phyloP scores from a whole-genome alignment of 768 basidiomycete genomes.

The Boletus patriciae region DNA sequence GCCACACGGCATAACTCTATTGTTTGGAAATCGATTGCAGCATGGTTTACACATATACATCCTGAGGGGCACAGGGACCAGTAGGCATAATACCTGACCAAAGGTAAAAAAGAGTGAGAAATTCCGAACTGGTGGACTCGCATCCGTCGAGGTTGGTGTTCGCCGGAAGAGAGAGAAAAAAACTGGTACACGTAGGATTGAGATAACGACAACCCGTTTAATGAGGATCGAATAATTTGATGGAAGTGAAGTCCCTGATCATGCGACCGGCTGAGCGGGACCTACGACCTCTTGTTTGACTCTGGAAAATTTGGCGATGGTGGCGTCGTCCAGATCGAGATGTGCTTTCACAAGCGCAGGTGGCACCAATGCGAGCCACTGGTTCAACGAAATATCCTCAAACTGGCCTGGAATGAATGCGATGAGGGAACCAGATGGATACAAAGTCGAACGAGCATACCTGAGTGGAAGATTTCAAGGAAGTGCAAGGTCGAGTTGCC shows the following conservation, averaged over 20 bases:
- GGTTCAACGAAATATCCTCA: slow-evolving; percentile 57
- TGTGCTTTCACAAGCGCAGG: slow-evolving; percentile 60
- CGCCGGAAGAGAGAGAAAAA: not conserved
- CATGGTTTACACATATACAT: slow-evolving; percentile 2
- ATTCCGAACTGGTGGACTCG: not conserved
- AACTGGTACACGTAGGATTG: slow-evolving; percentile 16
- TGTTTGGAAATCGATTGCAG: not conserved
- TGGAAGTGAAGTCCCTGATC: not conserved
- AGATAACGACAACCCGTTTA: not conserved
- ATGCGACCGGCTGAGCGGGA: slow-evolving; percentile 5
- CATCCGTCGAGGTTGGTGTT: not conserved
- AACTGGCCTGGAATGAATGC: slow-evolving; percentile 37
- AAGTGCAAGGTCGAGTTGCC: slow-evolving; percentile 57
- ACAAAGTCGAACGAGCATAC: slow-evolving; percentile 26
- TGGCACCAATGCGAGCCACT: slow-evolving; percentile 65
- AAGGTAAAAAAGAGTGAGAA: no score
- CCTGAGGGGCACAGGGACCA: not conserved
- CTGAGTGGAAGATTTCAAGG: slow-evolving; percentile 62
- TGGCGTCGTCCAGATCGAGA: slow-evolving; percentile 52
- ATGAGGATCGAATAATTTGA: not conserved
- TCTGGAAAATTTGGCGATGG: slow-evolving; percentile 49
- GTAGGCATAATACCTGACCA: not conserved
- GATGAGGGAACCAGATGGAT: not conserved
- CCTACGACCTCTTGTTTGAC: slow-evolving; percentile 53
- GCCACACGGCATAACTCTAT: not conserved